A percentile compares a stretch with the other conserved stretches of the same genome.
Conservation (phyloP, 2,329 filamentous ascomycete genomes). For the Neopestalotiopsis sp. region DNA sequence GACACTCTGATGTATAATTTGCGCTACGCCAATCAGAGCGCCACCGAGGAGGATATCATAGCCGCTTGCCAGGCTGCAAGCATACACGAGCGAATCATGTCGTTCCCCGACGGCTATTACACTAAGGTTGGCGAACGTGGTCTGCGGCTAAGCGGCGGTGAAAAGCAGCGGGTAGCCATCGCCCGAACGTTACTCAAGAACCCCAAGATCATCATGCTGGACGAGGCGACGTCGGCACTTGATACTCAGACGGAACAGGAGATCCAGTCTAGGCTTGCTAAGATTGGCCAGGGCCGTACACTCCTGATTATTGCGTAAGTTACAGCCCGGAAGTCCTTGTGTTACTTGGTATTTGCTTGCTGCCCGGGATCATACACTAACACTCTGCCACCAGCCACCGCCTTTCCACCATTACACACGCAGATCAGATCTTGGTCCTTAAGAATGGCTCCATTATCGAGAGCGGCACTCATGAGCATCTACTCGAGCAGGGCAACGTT, state of each 20-base stretch:
- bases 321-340: slow-evolving; percentile 27
- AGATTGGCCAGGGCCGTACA: slow-evolving; percentile 83
- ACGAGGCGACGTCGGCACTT: slow-evolving; percentile 90
- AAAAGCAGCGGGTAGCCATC: slow-evolving; percentile 93
- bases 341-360: background rate
- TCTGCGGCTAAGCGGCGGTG: slow-evolving; percentile 84
- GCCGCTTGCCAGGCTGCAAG: slow-evolving; percentile 84
- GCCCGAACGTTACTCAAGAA: slow-evolving; percentile 92
- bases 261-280: slow-evolving; percentile 85
- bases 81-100: slow-evolving; percentile 90
- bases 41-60: slow-evolving; percentile 81
- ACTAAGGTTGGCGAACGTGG: slow-evolving; percentile 93
- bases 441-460: slow-evolving; percentile 79
- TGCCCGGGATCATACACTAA: slow-evolving; percentile 28
- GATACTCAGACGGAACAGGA: slow-evolving; percentile 93
- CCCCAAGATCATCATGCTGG: slow-evolving; percentile 88
- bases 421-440: slow-evolving; percentile 83
- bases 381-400: slow-evolving; percentile 62
- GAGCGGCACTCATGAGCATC: slow-evolving; percentile 77
- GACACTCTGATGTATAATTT: slow-evolving; percentile 95
- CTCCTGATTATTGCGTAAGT: slow-evolving; percentile 91
- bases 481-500: slow-evolving; percentile 70
- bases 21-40: slow-evolving; percentile 82
- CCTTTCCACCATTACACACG: slow-evolving; percentile 83
- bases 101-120: slow-evolving; percentile 85